Percentiles rank a stretch among this genome's conserved stretches.
These are phyloP conservation scores for Fusarium compactum DNA, from an alignment of 2,329 filamentous ascomycete genomes.

Conservation along the genomic window DNA sequence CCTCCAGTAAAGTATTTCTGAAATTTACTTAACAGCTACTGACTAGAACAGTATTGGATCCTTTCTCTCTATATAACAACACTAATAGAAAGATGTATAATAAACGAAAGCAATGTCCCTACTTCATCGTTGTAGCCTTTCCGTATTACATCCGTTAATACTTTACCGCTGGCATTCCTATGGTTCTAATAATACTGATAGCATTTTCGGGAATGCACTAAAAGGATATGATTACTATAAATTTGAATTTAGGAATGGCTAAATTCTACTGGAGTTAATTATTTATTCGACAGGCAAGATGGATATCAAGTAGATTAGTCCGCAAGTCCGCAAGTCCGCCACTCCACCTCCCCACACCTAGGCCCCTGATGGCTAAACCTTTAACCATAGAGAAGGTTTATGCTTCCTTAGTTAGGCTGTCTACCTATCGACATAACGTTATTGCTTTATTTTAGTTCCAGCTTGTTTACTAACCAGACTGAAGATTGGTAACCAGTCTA, in stretches of 20 bases:
- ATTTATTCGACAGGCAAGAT: too few relatives aligned
- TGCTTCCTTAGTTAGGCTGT: too few relatives aligned
- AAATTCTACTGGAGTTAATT: too few relatives aligned
- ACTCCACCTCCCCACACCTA: background rate
- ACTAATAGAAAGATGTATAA: rapidly evolving
- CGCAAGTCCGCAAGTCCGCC: background rate
- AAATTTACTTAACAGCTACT: background rate
- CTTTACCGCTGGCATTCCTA: background rate
- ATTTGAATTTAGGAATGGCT: too few relatives aligned
- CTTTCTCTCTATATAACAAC: background rate
- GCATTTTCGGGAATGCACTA: too few relatives aligned
- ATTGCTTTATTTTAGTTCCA: rapidly evolving
- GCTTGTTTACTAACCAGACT: background rate
- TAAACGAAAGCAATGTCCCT: rapidly evolving
- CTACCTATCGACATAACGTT: background rate
- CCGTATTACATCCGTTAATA: background rate
- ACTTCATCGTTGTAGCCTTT: background rate
- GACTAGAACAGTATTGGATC: background rate
- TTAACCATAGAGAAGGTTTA: background rate
- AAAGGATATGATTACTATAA: background rate
- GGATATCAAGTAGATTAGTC: background rate
- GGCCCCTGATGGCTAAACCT: background rate
- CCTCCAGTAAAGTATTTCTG: too few relatives aligned
- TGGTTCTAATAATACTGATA: background rate
- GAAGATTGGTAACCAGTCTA: background rate